These are phyloP conservation scores for Neurospora pannonica DNA, from an alignment of 495 filamentous ascomycete species.

Conservation along the genomic window DNA sequence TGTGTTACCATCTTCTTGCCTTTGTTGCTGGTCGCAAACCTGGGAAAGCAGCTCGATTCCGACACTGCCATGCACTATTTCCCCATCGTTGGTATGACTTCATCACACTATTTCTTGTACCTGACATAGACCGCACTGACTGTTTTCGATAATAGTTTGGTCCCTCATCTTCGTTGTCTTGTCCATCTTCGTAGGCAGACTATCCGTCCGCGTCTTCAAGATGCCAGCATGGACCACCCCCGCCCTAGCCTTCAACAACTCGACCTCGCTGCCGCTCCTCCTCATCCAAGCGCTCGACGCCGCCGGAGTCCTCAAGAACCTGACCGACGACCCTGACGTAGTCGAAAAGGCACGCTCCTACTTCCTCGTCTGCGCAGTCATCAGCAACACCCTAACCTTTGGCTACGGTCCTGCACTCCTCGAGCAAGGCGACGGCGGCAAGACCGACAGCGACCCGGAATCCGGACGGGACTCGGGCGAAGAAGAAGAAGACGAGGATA, in stretches of 20 bases:
- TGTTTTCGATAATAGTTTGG: conserved; percentile 26
- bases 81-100: conserved; percentile 21
- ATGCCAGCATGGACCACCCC: conserved; percentile 59
- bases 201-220: conserved; percentile 25
- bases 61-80: conserved; percentile 48
- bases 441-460: conserved; percentile 16
- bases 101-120: too few species aligned
- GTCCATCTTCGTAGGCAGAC: conserved; percentile 33
- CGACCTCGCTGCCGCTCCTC: conserved; percentile 59
- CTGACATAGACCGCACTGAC: too few species aligned
- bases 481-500: conserved; percentile 4
- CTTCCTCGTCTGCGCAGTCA: conserved; percentile 50
- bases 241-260: conserved; percentile 69
- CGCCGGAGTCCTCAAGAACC: conserved; percentile 51
- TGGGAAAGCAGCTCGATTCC: conserved; percentile 55
- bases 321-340: conserved; percentile 43
- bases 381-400: conserved; percentile 41
- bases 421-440: conserved; percentile 25
- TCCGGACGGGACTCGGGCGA: conserved; percentile 15
- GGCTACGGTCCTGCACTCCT: conserved; percentile 54
- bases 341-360: conserved; percentile 61
- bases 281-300: conserved; percentile 55
- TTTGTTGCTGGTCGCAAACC: conserved; percentile 56
- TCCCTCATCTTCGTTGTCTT: conserved; percentile 33
- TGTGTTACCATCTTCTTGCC: conserved; percentile 65